phyloP scores from a whole-genome alignment of 2,329 filamentous ascomycete genomes.

The Leptographium radiaticola region DNA sequence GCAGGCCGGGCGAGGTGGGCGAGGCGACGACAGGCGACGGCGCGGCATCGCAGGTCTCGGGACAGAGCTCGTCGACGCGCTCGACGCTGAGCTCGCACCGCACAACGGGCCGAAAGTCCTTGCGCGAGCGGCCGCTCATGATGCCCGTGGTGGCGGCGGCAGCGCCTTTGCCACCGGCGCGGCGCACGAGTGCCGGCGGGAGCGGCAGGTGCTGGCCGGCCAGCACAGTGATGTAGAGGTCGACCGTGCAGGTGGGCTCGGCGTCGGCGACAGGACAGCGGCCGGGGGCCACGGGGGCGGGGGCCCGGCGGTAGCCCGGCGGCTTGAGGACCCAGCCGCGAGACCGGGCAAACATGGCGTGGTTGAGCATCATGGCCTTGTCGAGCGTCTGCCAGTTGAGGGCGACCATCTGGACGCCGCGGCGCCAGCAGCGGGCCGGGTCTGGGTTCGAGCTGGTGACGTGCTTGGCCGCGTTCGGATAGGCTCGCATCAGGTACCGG shows the following conservation, averaged over 20 bases:
- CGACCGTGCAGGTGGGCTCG: slow-evolving; percentile 39
- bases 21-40: not conserved
- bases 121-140: slow-evolving; percentile 20
- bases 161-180: not conserved
- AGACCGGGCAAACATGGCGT: slow-evolving; percentile 88
- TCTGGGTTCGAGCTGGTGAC: slow-evolving; percentile 91
- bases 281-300: not conserved
- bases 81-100: slow-evolving; percentile 75
- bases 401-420: slow-evolving; percentile 93
- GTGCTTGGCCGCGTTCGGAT: slow-evolving; percentile 59
- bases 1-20: not conserved
- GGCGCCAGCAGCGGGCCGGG: slow-evolving; percentile 80
- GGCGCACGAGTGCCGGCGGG: slow-evolving; percentile 25
- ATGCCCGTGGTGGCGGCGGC: slow-evolving; percentile 15
- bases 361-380: slow-evolving; percentile 89
- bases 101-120: slow-evolving; percentile 56
- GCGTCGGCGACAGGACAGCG: slow-evolving; percentile 28
- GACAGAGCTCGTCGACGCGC: slow-evolving; percentile 29
- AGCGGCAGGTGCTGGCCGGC: slow-evolving; percentile 64
- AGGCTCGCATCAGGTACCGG: slow-evolving; percentile 78
- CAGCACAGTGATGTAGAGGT: slow-evolving; percentile 57
- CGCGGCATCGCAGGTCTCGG: not conserved
- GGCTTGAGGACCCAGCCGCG: slow-evolving; percentile 82
- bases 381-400: slow-evolving; percentile 97
- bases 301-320: slow-evolving; percentile 37